Percentiles rank a stretch among this genome's conserved stretches.
Conservation (phyloP, 2,329 filamentous ascomycete species). For the Fragosphaeria purpurea region DNA sequence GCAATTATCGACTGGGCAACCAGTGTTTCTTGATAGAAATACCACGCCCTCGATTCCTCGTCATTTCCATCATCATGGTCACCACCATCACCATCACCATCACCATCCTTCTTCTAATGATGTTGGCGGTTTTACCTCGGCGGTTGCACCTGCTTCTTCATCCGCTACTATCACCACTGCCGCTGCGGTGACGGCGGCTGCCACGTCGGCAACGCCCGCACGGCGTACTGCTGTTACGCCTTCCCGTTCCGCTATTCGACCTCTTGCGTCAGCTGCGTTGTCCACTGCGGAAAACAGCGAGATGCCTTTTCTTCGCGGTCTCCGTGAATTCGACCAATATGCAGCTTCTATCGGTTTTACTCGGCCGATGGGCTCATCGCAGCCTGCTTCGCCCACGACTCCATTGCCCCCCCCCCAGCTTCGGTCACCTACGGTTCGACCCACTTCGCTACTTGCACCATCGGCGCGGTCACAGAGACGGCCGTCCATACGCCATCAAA, state of each 20-base stretch:
- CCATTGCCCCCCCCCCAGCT: constrained; percentile 61
- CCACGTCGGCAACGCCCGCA: constrained; percentile 1
- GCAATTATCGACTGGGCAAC: too few species aligned
- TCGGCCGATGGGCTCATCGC: constrained; percentile 60
- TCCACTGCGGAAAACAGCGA: constrained; percentile 56
- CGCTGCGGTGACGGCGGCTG: neutral
- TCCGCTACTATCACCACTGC: constrained; percentile 3
- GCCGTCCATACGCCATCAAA: constrained; percentile 81
- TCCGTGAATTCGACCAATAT: constrained; percentile 72
- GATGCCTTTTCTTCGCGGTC: constrained; percentile 61
- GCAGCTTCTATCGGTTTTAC: constrained; percentile 69
- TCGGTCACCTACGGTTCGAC: constrained; percentile 44
- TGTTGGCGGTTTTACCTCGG: neutral
- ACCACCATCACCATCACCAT: constrained; percentile 32
- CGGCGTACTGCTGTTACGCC: constrained; percentile 38
- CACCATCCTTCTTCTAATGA: constrained; percentile 18
- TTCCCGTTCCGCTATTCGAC: constrained; percentile 48
- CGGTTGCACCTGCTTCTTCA: neutral
- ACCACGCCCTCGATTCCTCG: neutral
- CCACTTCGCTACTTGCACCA: constrained; percentile 41
- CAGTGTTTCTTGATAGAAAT: too few species aligned
- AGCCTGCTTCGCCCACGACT: constrained; percentile 84
- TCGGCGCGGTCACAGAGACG: constrained; percentile 53
- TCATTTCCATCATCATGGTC: constrained; percentile 16
- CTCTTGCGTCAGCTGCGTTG: constrained; percentile 56